A percentile compares a stretch with the other conserved stretches of the same genome.
These are phyloP conservation scores for Ilex aquifolium DNA, from an alignment of 257 asterid genomes.

Conservation along the genomic window DNA sequence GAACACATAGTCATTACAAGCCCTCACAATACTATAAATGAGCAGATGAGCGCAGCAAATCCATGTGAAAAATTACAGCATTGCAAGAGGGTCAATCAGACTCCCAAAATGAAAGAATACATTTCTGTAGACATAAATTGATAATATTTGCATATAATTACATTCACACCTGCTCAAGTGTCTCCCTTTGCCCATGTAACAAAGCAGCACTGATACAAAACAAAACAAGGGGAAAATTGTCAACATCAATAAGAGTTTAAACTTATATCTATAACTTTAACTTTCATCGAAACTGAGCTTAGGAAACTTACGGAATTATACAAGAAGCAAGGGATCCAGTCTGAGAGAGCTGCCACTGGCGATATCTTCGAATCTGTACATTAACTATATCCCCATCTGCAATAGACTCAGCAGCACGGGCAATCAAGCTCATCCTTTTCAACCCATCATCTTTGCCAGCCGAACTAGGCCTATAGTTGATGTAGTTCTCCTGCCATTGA, in stretches of 20 bases:
- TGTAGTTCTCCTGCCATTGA: slow-evolving; percentile 80
- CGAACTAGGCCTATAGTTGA: slow-evolving; percentile 81
- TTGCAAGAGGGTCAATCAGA: neutral
- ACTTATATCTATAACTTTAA: slow-evolving; percentile 5
- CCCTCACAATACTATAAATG: neutral
- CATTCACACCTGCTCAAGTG: slow-evolving; percentile 67
- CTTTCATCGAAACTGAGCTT: neutral
- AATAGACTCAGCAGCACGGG: slow-evolving; percentile 92
- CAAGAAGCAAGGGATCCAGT: slow-evolving; percentile 69
- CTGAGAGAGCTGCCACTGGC: slow-evolving; percentile 97
- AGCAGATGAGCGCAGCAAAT: neutral
- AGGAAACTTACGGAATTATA: slow-evolving; percentile 73
- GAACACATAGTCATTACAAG: neutral
- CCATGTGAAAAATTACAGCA: neutral
- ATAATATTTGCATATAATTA: neutral
- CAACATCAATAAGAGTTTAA: neutral
- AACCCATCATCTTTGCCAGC: slow-evolving; percentile 74
- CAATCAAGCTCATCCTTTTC: slow-evolving; percentile 68
- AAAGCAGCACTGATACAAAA: slow-evolving; percentile 64
- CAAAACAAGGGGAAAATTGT: slow-evolving; percentile 12
- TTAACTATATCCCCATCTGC: slow-evolving; percentile 93
- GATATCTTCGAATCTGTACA: slow-evolving; percentile 87
- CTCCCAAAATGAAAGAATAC: neutral
- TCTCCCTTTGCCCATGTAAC: slow-evolving; percentile 84
- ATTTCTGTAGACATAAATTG: no score